Base-by-base conservation (phyloP, 257 asterid genomes). In the Ophiorrhiza pumila region DNA sequence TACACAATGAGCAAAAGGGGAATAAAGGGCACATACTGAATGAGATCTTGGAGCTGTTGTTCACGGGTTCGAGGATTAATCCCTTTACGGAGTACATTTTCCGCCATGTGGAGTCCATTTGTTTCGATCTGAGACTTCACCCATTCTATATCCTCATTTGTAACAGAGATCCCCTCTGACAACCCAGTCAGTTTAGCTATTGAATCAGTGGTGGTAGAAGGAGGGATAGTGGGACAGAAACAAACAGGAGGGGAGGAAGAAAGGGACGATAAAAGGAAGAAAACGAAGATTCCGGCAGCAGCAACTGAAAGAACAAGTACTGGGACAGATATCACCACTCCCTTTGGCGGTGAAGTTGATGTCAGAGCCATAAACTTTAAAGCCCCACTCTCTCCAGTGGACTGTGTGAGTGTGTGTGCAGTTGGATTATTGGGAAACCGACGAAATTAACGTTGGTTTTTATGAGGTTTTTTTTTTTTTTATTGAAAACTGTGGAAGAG, bases 11-110 rank as follows among this genome's bases (percentile, higher is more conserved):
- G 65, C 35, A 39, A 20, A 60, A 60, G 65, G 59, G 29, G 45
- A 18, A 57, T n/a, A 12, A 71, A 53, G 42, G 42, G 60, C 8
- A 8, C 80, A 11, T 76, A 85, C 78, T 85, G 84, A 69, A 77
- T 80, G 56, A 94, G 87, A 84, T 94, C 97, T 55, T 91, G 91
- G 67, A 94, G 97, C 85, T 94, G 99, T 55, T 90, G 93, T 45
- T 89, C 79, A 27, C 97, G 97, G 29, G 97, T 94, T 46, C 99
- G 91, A 22, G 99, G 99, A 71, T 94, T 94, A 72, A 94, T 91
- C 82, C 99, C 99, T 82, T 94, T 94, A 34, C 99, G 95, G 27
- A 87, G 89, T 65, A 91, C 83, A 80, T 94, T 91, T 35, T 82
- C 90, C 32, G 81, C 88, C 99, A 94, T 94, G 73, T 90, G 99